Conservation (phyloP, 1,139 yeast genomes). For the Nakaseomyces uthaithaninus region DNA sequence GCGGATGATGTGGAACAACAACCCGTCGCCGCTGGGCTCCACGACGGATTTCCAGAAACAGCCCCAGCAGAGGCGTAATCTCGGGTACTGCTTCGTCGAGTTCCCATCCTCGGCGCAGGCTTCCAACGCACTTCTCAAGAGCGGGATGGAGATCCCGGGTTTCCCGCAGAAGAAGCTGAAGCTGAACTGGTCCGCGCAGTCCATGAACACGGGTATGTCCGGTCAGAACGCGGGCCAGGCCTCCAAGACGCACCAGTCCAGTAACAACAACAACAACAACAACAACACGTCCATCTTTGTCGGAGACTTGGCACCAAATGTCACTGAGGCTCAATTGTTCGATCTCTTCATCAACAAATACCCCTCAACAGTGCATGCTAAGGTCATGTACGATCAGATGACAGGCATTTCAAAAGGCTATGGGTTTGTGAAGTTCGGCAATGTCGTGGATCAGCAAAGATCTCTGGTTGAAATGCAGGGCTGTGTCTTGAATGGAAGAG, state of each 20-base stretch:
- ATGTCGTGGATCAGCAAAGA: conserved; percentile 53
- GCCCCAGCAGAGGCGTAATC: conserved; percentile 36
- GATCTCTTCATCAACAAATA: conserved; percentile 59
- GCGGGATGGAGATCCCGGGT: conserved; percentile 59
- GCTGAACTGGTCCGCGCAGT: conserved; percentile 69
- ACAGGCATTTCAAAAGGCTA: conserved; percentile 68
- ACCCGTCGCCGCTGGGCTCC: conserved; percentile 19
- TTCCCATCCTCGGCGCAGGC: conserved; percentile 59
- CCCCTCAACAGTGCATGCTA: conserved; percentile 55
- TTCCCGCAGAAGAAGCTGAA: conserved; percentile 51
- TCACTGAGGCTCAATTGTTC: conserved; percentile 60
- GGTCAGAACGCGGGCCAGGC: conserved; percentile 23
- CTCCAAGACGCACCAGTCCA: conserved; percentile 9
- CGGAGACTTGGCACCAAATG: conserved; percentile 69
- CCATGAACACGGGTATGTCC: conserved; percentile 40
- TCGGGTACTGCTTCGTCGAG: conserved; percentile 66
- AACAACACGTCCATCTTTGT: conserved; percentile 58
- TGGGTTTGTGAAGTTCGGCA: conserved; percentile 65
- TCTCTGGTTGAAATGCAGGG: conserved; percentile 70
- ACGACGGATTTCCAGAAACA: conserved; percentile 12
- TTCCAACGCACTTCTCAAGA: conserved; percentile 52
- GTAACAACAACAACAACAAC: conserved; percentile 1
- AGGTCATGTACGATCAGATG: conserved; percentile 68
- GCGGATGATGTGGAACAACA: conserved; percentile 40
- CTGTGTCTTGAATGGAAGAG: conserved; percentile 64